Percentiles rank a stretch among this genome's conserved stretches.
Evolutionary conservation across 345 rosid species (phyloP).

Genomic region (Passiflora organensis): DNA sequence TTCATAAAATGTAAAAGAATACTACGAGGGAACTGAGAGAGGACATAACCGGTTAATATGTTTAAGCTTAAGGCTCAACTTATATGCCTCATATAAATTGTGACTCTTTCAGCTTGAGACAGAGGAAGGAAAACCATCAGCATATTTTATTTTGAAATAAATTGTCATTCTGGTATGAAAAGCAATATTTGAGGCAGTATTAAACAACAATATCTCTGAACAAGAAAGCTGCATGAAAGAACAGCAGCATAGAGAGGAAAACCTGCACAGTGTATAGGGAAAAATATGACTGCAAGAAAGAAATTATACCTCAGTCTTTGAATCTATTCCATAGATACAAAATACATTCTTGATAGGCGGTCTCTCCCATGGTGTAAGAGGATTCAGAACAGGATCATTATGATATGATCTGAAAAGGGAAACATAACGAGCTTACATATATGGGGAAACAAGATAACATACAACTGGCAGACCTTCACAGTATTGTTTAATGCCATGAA

Average conservation of each 20-base stretch:
- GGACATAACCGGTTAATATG: background rate
- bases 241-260: no score
- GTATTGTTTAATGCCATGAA: background rate
- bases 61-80: background rate
- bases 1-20: background rate
- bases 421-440: slow-evolving; percentile 8
- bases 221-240: no score
- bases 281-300: no score
- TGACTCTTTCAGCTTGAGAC: slow-evolving; percentile 1
- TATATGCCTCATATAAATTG: background rate
- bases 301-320: slow-evolving; percentile 77
- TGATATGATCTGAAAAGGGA: slow-evolving; percentile 69
- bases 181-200: no score
- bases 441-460: background rate
- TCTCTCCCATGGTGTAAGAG: slow-evolving; percentile 97
- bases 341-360: slow-evolving; percentile 94
- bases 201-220: no score
- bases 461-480: slow-evolving; percentile 3
- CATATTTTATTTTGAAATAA: no score
- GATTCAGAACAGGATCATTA: slow-evolving; percentile 81
- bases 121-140: background rate
- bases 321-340: slow-evolving; percentile 88
- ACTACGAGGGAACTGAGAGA: no score
- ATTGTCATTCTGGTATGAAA: no score
- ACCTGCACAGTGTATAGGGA: background rate